Evolutionary conservation across 163 green algal genomes (phyloP).

Genomic region (Chlamydomonas reinhardtii): DNA sequence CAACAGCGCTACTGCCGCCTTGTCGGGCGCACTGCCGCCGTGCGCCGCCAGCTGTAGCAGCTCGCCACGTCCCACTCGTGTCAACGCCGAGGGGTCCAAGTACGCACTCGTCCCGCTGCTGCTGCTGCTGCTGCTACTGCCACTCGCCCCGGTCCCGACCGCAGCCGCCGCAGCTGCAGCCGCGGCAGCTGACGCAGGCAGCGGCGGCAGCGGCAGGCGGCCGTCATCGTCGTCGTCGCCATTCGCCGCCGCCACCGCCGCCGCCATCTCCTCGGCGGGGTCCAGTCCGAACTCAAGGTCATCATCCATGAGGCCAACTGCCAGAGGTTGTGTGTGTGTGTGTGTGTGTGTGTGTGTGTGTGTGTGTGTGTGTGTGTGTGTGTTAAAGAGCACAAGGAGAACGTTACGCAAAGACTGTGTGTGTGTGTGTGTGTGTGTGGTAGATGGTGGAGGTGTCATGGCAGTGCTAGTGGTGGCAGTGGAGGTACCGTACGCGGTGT

Average conservation of each 20-base stretch:
- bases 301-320: conserved; percentile 17
- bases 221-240: not conserved
- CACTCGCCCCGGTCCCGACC: not conserved
- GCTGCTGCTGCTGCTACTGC: not conserved
- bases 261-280: too few relatives aligned
- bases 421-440: too few relatives aligned
- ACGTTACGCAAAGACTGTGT: too few relatives aligned
- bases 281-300: not conserved
- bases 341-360: too few relatives aligned
- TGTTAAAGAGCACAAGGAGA: too few relatives aligned
- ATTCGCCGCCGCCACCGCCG: too few relatives aligned
- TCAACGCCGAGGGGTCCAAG: conserved; percentile 1
- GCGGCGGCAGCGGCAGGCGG: not conserved
- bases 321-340: too few relatives aligned
- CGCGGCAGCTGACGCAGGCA: not conserved
- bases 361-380: too few relatives aligned
- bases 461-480: too few relatives aligned
- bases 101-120: not conserved
- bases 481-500: too few relatives aligned
- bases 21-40: not conserved
- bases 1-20: not conserved
- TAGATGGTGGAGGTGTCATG: too few relatives aligned
- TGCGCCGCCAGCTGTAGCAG: conserved; percentile 1
- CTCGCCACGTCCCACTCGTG: not conserved
- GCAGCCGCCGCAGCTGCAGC: not conserved